Evolutionary conservation across 148 eudicot species (phyloP), one percentile per base, ranked within the genome.

Genomic region (Hydrangea macrophylla): DNA sequence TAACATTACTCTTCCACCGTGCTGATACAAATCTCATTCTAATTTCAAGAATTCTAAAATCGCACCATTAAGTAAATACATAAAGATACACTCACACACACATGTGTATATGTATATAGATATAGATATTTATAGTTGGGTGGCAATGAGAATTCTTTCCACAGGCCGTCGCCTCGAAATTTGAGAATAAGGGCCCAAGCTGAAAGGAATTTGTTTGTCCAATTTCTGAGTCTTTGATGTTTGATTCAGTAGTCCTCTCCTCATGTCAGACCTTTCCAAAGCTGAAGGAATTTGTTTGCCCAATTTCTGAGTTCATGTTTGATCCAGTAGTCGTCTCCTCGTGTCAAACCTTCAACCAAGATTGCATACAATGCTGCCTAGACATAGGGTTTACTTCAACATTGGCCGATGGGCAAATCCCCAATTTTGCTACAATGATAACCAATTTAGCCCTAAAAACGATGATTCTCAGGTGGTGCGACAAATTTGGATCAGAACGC

Each of bases 301-400:
- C 96, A 1, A 69, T 94, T 12, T 87, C 88, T 54, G 74, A 75
- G 1, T 26, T 94, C 7, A 80, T 94, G 63, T 82, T 62, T 36
- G 96, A 94, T 72, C 96, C 99, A 2, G 91, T 87, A 1, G 86
- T 89, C 0, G 75, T 91, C 32, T 67, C 76, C 17, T 86, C 96
- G 1, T 97, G 99, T 7, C 96, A 90, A 31, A 88, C 92, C 50
- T 84, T 88, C 56, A 97, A 94, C 64, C 81, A 93, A 1, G 45
- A 73, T 4, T 82, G 87, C n/a, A 82, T 81, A 0, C 75, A 85
- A 25, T 84, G 80, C 42, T 90, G 96, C 42, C 62, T n/a, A 17
- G 72, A 77, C 7, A 80, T 87, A 11, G 65, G 66, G 11, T 86
- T 78, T 57, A 13, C 55, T 1, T 94, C 96, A 0, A 17, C 73